Base-by-base conservation (phyloP, 2,329 filamentous ascomycete genomes). In the Penicillium expansum region DNA sequence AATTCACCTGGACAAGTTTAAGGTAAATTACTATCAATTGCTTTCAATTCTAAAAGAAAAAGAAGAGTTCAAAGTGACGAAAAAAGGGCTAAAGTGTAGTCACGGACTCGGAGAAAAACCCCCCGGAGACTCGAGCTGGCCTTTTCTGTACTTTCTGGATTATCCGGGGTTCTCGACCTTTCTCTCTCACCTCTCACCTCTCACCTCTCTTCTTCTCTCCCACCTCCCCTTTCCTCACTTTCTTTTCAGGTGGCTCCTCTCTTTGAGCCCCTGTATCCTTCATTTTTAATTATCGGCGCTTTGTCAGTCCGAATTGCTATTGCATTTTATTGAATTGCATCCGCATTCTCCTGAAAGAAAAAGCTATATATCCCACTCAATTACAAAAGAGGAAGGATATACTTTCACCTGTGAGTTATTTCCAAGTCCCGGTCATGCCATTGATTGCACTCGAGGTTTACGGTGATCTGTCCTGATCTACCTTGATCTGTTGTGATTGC, bases 101-200 rank as follows among this genome's bases (percentile, higher is more conserved):
- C 18, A 42, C 61, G 64, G 64, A 38, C 53, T 58, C 62, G 64
- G 64, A 65, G 61, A 66, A 66, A 66, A 63, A 60, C 48, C 51
- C 62, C 64, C 64, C 63, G 62, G 62, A 65, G 59, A 56, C 61
- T 66, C 64, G 61, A 65, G 57, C 59, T 66, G 64, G 62, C 64
- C 64, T 66, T 64, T 63, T 63, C 62, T 65, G 62, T 62, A 65
- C 62, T 60, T 38, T 32, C 33, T 44, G 30, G 32, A 47, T 52
- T 49, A 38, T 63, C 60, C 56, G 65, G 62, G 63, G 62, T 57
- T 64, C 64, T 63, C 52, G 56, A 64, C 58, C 39, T 57, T 61
- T 41, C 24, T 57, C 59, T 54, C 50, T 44, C 39, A 48, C 52
- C 56, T 39, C 59, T 54, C 50, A 47, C 39, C 50, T 54, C 56